phyloP scores from a whole-genome alignment of 2,329 filamentous ascomycete genomes.

The Fusarium zealandicum region DNA sequence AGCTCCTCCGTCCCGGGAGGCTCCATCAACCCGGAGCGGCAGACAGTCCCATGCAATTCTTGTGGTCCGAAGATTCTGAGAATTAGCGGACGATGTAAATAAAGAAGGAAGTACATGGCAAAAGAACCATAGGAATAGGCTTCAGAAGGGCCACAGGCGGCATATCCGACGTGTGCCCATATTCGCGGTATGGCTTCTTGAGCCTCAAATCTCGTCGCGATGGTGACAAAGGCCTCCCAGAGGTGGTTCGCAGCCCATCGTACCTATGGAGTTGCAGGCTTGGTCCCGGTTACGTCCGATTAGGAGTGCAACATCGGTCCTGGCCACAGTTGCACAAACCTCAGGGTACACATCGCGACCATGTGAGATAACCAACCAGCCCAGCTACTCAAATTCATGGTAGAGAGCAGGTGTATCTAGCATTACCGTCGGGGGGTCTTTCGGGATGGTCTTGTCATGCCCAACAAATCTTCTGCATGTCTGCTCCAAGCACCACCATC shows the following conservation, averaged over 20 bases:
- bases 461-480: slow-evolving; percentile 72
- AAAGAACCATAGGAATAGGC: neutral
- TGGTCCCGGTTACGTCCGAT: neutral
- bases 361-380: neutral
- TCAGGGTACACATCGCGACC: too few species aligned
- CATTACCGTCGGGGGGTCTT: slow-evolving; percentile 8
- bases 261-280: neutral
- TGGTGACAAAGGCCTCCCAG: neutral
- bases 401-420: too few species aligned
- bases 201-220: slow-evolving; percentile 7
- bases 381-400: too few species aligned
- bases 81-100: neutral
- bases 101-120: neutral
- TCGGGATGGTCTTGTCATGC: slow-evolving; percentile 60
- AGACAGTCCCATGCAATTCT: neutral
- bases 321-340: too few species aligned
- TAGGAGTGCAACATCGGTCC: neutral
- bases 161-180: neutral
- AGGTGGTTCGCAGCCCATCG: slow-evolving; percentile 7
- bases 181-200: slow-evolving; percentile 1
- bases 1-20: slow-evolving; percentile 14
- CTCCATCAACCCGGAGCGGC: neutral
- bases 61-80: neutral
- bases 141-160: neutral
- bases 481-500: slow-evolving; percentile 72